These are phyloP conservation scores for Quercus rubra DNA, from an alignment of 306 rosid genomes.

Conservation along the genomic window DNA sequence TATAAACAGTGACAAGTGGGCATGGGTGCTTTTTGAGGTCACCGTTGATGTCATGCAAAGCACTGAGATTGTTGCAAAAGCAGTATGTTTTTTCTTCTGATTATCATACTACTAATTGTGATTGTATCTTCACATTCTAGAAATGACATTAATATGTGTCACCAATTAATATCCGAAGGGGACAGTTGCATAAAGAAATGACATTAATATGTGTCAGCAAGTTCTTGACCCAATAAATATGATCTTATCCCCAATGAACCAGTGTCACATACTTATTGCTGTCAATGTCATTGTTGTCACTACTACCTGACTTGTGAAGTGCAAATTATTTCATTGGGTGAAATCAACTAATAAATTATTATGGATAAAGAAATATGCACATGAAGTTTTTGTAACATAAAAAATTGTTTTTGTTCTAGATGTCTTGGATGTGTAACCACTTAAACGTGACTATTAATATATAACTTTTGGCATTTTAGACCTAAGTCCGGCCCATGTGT, in stretches of 20 bases:
- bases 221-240: too few relatives aligned
- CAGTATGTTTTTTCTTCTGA: slow-evolving; percentile 48
- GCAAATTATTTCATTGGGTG: neutral
- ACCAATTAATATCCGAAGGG: too few relatives aligned
- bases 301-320: too few relatives aligned
- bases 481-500: neutral
- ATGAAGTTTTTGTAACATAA: neutral
- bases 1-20: slow-evolving; percentile 79
- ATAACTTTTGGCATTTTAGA: too few relatives aligned
- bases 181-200: too few relatives aligned
- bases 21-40: slow-evolving; percentile 91
- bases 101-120: neutral
- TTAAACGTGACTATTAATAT: too few relatives aligned
- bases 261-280: too few relatives aligned
- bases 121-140: neutral
- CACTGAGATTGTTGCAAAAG: slow-evolving; percentile 84
- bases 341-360: neutral
- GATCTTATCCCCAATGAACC: too few relatives aligned
- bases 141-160: too few relatives aligned
- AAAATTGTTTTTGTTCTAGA: neutral
- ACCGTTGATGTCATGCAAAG: slow-evolving; percentile 46
- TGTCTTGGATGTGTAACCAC: neutral
- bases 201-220: too few relatives aligned
- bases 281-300: too few relatives aligned
- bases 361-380: neutral